Evolutionary conservation across 2,329 filamentous ascomycete species (phyloP).

Genomic region (Xylogone sp.): DNA sequence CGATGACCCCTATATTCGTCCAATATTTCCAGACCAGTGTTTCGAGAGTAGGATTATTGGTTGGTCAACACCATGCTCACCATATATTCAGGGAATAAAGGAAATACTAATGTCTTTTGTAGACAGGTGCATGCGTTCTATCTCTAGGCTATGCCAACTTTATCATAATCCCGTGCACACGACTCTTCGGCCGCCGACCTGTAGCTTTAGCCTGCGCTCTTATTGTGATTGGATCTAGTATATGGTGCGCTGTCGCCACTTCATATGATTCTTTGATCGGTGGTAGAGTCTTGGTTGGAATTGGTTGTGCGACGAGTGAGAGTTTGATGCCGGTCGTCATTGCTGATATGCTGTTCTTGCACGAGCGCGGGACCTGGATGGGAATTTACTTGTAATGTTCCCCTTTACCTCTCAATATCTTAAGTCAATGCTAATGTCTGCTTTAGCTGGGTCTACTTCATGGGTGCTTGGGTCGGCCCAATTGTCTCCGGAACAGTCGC

Average conservation of each 20-base stretch:
- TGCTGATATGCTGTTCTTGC: constrained; percentile 48
- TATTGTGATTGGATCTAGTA: constrained; percentile 26
- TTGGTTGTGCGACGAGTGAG: constrained; percentile 30
- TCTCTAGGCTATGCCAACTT: constrained; percentile 32
- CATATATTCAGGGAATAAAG: neutral
- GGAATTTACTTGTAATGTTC: constrained; percentile 15
- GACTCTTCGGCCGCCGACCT: constrained; percentile 30
- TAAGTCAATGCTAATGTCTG: constrained; percentile 4
- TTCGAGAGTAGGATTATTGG: constrained; percentile 30
- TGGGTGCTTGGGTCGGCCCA: constrained; percentile 37
- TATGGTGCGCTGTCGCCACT: constrained; percentile 29
- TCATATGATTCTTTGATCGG: constrained; percentile 28
- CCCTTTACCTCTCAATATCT: neutral
- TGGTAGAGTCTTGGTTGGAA: constrained; percentile 27
- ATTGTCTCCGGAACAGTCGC: constrained; percentile 57
- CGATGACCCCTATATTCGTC: constrained; percentile 31
- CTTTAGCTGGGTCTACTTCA: constrained; percentile 2
- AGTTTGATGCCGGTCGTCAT: constrained; percentile 32
- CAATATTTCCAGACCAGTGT: constrained; percentile 29
- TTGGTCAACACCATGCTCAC: constrained; percentile 3
- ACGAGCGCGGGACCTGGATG: constrained; percentile 50
- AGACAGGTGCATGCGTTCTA: constrained; percentile 26
- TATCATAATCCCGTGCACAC: constrained; percentile 28
- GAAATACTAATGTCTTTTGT: neutral
- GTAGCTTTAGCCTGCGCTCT: constrained; percentile 27